Evolutionary conservation across 2,329 filamentous ascomycete species (phyloP), one percentile per base, ranked within the genome.

Genomic region (Fusarium sp.): DNA sequence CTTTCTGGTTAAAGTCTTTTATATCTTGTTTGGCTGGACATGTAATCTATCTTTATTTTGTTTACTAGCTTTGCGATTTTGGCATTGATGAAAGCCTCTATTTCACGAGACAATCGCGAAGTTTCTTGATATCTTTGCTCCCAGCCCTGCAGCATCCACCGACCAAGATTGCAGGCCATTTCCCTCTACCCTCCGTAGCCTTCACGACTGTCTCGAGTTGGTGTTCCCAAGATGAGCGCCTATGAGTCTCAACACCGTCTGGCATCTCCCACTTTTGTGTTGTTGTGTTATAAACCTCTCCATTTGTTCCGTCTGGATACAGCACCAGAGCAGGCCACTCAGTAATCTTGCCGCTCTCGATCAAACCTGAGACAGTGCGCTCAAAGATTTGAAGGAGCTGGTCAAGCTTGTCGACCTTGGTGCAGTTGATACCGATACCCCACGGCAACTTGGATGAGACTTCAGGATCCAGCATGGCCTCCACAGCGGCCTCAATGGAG

Each of bases 401-500:
- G 5, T 87, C 86, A 35, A 94, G 83, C 78, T 92, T 90, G 56
- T 87, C 84, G 38, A 93, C 86, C 79, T 91, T 92, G 42, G 87
- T 93, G 79, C 91, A 93, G 80, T 93, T 93, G 76, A 93, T 87
- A 4, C 91, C 91, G 30, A 93, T 85, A 0, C 88, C 91, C 87
- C 88, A 91, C 0, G 91, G 91, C 7, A 80, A 69, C 9, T 70
- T 74, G 2, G 54, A 19, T 2, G 77, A 75, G 9, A 79, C 28
- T 2, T 63, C 56, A 0, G 72, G 76, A 40, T 80, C 79, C 6
- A 87, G 77, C 83, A 86, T 84, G 10, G 81, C 79, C 18, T 75
- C 69, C 21, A 84, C 77, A 10, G 81, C 79, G 9, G 77, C 71
- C 28, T 80, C 79, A 5, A 81, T 81, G 6, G 77, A 79, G 69